Percentiles rank a stretch among this genome's conserved stretches.
These are phyloP conservation scores for Pulicaria dysenterica DNA, from an alignment of 129 eudicot species.

Conservation along the genomic window DNA sequence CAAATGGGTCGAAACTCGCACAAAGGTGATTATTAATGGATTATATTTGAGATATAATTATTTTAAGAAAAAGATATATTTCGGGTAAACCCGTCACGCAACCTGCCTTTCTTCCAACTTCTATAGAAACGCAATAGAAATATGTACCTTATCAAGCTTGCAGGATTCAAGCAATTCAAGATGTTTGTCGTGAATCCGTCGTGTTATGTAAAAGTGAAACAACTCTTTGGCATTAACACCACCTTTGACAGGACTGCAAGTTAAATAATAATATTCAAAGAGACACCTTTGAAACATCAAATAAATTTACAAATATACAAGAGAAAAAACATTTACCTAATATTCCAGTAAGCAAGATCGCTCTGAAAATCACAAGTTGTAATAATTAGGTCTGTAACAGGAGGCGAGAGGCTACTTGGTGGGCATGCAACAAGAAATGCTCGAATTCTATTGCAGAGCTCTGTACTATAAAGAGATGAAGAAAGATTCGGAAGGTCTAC, in stretches of 20 bases:
- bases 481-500: slow-evolving; percentile 81
- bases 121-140: not conserved
- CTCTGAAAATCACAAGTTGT: slow-evolving; percentile 67
- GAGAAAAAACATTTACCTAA: slow-evolving; percentile 45
- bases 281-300: not conserved
- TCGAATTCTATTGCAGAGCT: slow-evolving; percentile 62
- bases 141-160: slow-evolving; percentile 63
- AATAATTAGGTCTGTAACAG: slow-evolving; percentile 67
- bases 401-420: slow-evolving; percentile 61
- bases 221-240: slow-evolving; percentile 78
- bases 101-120: not conserved
- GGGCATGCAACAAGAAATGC: slow-evolving; percentile 65
- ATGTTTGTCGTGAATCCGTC: slow-evolving; percentile 60
- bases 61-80: not conserved
- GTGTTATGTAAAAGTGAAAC: slow-evolving; percentile 57
- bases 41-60: not conserved
- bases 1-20: not conserved
- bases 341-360: slow-evolving; percentile 75
- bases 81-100: not conserved
- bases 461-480: slow-evolving; percentile 67
- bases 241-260: slow-evolving; percentile 60
- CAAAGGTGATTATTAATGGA: not conserved
- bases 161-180: slow-evolving; percentile 70
- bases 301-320: not conserved
- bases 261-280: not conserved